Evolutionary conservation across 1,139 yeast species (phyloP), one percentile per base, ranked within the genome.

Genomic region (Pneumocystis sp.): DNA sequence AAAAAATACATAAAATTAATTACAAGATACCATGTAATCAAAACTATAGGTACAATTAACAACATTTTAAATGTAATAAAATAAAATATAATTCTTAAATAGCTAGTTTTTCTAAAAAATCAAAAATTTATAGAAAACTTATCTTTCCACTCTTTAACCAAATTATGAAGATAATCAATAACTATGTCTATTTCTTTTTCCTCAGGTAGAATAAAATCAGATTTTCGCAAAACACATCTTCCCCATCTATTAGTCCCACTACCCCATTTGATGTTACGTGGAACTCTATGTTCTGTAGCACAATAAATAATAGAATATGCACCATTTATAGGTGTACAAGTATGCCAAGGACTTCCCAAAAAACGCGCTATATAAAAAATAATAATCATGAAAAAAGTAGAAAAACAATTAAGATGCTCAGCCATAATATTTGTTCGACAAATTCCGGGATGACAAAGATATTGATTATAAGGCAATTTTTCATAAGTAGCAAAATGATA

Each of bases 371-470:
- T 61, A 73, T 89, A 90, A 73, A 95, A 93, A 73, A 90, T 78
- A 63, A 84, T 69, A 69, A 90, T 73, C 97, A 93, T 93, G 10
- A 96, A 95, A 69, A 87, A 84, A 73, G 84, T 88, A 0, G 96
- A 85, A 74, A 90, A 79, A 8, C 86, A 75, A 73, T 89, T 89
- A 74, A 95, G 80, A 70, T 82, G 87, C 68, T 87, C 83, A 73
- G 83, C 85, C 71, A 88, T 89, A 1, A 95, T 86, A 69, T 86
- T 86, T 67, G 96, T 87, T 39, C 87, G 85, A 75, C 95, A 90
- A 45, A 95, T 89, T 19, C 99, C 99, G 0, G 99, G 99, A 69
- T 93, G 97, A 8, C 88, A 85, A 61, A 93, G 78, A 75, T 87
- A 89, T 72, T 87, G 91, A 61, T 78, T 78, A 63, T 93, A 82